Evolutionary conservation across 176 grass and related monocot genomes (phyloP).

Genomic region (Avena atlantica): DNA sequence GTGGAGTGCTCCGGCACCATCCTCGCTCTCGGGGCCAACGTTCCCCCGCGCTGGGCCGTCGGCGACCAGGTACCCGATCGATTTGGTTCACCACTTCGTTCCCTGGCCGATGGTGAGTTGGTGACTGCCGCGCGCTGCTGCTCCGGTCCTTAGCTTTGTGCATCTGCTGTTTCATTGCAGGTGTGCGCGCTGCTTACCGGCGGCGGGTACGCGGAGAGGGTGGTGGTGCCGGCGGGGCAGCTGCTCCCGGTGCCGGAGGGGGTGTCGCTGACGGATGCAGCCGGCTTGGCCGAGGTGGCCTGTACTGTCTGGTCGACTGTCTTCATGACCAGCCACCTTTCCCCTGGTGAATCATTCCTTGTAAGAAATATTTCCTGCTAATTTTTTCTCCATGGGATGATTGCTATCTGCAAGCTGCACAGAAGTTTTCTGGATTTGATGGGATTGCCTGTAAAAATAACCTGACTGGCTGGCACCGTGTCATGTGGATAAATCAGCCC

Average conservation of each 20-base stretch:
- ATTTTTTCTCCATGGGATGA: not conserved
- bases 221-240: constrained; percentile 67
- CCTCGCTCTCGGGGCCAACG: constrained; percentile 51
- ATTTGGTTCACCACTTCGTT: not conserved
- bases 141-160: not conserved
- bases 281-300: constrained; percentile 71
- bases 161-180: constrained; percentile 30
- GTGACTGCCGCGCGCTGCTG: not conserved
- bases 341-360: constrained; percentile 79
- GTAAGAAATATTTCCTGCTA: constrained; percentile 25
- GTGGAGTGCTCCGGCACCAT: constrained; percentile 87
- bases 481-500: no score
- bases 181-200: constrained; percentile 70
- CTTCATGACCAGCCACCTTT: constrained; percentile 83
- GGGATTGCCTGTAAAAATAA: no score
- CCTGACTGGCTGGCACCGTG: no score
- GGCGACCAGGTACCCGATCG: constrained; percentile 55
- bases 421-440: not conserved
- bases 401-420: not conserved
- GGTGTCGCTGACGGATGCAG: constrained; percentile 71
- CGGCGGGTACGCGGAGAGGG: constrained; percentile 86
- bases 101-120: not conserved
- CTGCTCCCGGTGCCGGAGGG: constrained; percentile 69
- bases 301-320: constrained; percentile 91
- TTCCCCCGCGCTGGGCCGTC: constrained; percentile 53